Evolutionary conservation across 2,329 filamentous ascomycete species (phyloP), one percentile per base, ranked within the genome.

Genomic region (Fusarium sp.): DNA sequence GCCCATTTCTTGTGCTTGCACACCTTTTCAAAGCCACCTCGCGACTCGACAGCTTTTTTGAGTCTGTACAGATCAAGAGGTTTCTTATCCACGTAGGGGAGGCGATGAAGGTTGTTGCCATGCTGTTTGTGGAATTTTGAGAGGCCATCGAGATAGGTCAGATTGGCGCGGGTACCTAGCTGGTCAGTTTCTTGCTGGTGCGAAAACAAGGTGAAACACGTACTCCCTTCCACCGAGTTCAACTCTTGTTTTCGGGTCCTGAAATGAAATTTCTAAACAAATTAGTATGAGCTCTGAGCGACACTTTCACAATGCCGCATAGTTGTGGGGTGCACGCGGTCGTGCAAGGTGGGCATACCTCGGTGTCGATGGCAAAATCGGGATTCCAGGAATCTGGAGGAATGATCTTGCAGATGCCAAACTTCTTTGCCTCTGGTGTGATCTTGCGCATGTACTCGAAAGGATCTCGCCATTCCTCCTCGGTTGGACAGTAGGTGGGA

Each of bases 1-100:
- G 97, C 97, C 97, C 97, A 99, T 85, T 98, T 98, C 85, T 99
- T 99, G 65, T 93, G 89, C 84, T 98, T 98, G 88, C 97, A 99
- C 52, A 99, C 97, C 80, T 94, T 94, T 65, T 98, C 95, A 78
- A 99, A 99, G 4, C 97, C 97, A 56, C 97, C 97, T 71, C 97
- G 91, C 33, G 94, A 93, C 81, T 98, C 97, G 38, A 99, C 97
- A 1, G 96, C 96, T 81, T 98, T 98, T 83, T 98, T 98, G 69
- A 99, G 86, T 78, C 96, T 95, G 85, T 97, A 99, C 17, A 99
- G 87, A 80, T 99, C 97, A 60, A 99, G 89, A 0, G 97, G 97
- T 68, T 97, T 95, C 85, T 99, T 99, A 84, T 99, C 97, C 69
- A 99, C 97, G 80, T 95, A 98, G 0, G 97, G 97, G 74, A 98